Evolutionary conservation across 345 rosid species (phyloP), one percentile per base, ranked within the genome.

Genomic region (Angophora floribunda): DNA sequence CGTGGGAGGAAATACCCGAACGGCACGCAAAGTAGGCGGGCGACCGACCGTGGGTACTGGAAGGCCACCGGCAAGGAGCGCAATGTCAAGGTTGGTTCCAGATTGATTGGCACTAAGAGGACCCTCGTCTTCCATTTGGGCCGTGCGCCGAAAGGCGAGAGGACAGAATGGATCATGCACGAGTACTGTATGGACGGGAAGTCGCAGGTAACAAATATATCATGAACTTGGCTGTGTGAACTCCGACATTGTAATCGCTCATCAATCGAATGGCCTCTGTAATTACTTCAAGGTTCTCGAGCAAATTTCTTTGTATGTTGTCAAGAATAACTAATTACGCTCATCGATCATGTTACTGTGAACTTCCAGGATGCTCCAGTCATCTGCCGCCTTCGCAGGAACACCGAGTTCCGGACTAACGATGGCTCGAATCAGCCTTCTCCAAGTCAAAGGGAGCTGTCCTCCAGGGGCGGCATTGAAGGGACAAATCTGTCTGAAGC

Each of bases 141-240:
- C 80, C 98, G 99, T 53, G 99, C 98, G 2, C 98, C 99, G 4
- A 95, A 93, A 45, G 99, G 98, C 13, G 97, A 97, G 86, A 93
- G 99, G 91, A 97, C 99, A 0, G 99, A 96, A 87, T 96, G 99
- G 99, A 97, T 96, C 80, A 95, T 97, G 97, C 98, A 97, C 44
- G 99, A 97, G 88, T 97, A 93, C 87, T 95, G 97, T 88, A 91
- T 94, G 94, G 85, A 89, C 5, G 97, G 95, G 16, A 91, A 89
- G 28, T 80, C 95, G 41, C 97, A 96, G 97, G 99, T 97, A 14
- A 86, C 51, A 16, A 36, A 2, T 87, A 32, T 41, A 75, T 5
- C 7, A 3, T 17, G 9, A 32, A 32, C 24, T 67, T 21, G 9
- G 21, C 11, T 30, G 10, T 15, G 10, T 15, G 21, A 30, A 65